Percentiles rank a stretch among this genome's conserved stretches.
phyloP scores from a whole-genome alignment of 331 rosid genomes.

The Rhamnella rubrinervis region DNA sequence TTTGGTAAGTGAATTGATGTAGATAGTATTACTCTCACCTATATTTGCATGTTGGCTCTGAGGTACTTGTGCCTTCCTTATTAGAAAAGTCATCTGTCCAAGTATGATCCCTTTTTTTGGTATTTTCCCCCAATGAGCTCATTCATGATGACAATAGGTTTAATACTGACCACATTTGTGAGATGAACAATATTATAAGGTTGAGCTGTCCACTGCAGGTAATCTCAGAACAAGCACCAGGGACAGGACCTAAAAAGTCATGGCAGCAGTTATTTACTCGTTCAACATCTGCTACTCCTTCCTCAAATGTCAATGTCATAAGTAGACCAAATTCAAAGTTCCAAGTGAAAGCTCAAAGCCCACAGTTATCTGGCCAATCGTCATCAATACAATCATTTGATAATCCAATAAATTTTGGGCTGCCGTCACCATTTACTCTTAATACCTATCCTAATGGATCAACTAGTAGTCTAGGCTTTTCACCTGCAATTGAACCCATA shows the following conservation, averaged over 20 bases:
- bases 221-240: conserved; percentile 58
- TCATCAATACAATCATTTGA: conserved; percentile 59
- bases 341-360: conserved; percentile 58
- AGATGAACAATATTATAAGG: conserved; percentile 26
- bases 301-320: conserved; percentile 70
- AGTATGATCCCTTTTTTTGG: not conserved
- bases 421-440: conserved; percentile 75
- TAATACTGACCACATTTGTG: not conserved
- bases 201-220: conserved; percentile 59
- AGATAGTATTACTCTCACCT: not conserved
- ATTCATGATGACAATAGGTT: conserved; percentile 1
- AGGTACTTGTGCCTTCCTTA: not conserved
- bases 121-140: not conserved
- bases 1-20: no score
- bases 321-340: conserved; percentile 77
- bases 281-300: conserved; percentile 56
- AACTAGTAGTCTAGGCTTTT: conserved; percentile 72
- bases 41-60: not conserved
- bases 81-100: not conserved
- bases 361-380: conserved; percentile 54
- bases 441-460: conserved; percentile 53
- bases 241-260: conserved; percentile 70
- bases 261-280: conserved; percentile 98
- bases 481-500: conserved; percentile 77
- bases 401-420: conserved; percentile 85